Evolutionary conservation across 352 stramenopile species (phyloP).

Genomic region (Globisporangium rhizosaccharum): DNA sequence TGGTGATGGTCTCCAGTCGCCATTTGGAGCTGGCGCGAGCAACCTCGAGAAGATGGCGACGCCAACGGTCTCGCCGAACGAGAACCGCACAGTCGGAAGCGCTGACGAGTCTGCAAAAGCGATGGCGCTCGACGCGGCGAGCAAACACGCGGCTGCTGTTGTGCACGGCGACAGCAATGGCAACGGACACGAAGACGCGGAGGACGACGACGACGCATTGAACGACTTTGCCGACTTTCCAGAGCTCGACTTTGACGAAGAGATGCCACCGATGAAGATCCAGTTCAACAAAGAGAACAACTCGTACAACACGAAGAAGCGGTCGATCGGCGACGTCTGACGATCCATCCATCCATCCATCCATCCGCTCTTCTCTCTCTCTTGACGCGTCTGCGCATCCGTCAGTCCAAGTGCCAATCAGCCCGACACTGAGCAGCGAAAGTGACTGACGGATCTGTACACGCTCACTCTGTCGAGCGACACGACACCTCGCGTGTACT

Average conservation of each 20-base stretch:
- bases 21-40: slow-evolving; percentile 5
- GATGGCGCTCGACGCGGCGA: slow-evolving; percentile 11
- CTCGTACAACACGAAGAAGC: slow-evolving; percentile 49
- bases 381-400: background rate
- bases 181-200: background rate
- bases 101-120: slow-evolving; percentile 9
- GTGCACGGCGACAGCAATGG: background rate
- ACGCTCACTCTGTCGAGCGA: no score
- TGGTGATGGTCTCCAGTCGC: slow-evolving; percentile 13
- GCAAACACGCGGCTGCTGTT: slow-evolving; percentile 2
- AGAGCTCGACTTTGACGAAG: slow-evolving; percentile 67
- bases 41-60: slow-evolving; percentile 15
- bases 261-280: slow-evolving; percentile 36
- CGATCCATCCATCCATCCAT: background rate
- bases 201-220: slow-evolving; percentile 44
- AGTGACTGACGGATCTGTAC: no score
- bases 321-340: slow-evolving; percentile 62
- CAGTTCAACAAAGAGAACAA: slow-evolving; percentile 68
- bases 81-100: slow-evolving; percentile 6
- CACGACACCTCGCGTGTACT: no score
- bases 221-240: slow-evolving; percentile 76
- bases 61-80: slow-evolving; percentile 13
- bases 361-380: background rate
- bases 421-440: no score
- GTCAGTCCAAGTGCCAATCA: background rate